These are phyloP conservation scores for Mortierella claussenii DNA, from an alignment of 192 early-diverging fungal species.

Conservation along the genomic window DNA sequence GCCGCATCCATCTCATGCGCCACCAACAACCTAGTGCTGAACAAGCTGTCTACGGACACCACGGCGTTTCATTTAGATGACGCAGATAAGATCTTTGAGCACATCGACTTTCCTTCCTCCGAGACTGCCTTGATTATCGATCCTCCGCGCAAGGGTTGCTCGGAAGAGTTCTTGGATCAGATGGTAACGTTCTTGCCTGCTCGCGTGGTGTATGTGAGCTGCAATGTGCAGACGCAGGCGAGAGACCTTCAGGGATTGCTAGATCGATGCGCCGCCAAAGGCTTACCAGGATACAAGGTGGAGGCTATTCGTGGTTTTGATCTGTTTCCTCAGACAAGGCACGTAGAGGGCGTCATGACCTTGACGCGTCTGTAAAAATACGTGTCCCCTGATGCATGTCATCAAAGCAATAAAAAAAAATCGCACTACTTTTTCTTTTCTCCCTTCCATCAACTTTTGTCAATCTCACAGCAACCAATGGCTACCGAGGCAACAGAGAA, in stretches of 20 bases:
- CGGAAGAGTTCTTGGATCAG: slow-evolving; percentile 71
- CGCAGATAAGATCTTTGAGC: slow-evolving; percentile 67
- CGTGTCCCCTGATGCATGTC: background rate
- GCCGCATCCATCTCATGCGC: slow-evolving; percentile 71
- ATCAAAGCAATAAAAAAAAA: slow-evolving; percentile 4
- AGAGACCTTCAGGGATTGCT: slow-evolving; percentile 66
- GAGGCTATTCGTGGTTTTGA: slow-evolving; percentile 73
- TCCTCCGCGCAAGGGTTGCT: slow-evolving; percentile 75
- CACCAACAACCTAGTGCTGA: slow-evolving; percentile 68
- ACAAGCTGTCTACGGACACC: slow-evolving; percentile 59
- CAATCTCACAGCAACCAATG: slow-evolving; percentile 20
- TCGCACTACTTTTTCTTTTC: background rate
- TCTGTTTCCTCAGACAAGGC: slow-evolving; percentile 78
- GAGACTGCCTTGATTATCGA: slow-evolving; percentile 77
- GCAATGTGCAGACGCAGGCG: slow-evolving; percentile 71
- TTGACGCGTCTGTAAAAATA: slow-evolving; percentile 59
- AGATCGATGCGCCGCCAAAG: slow-evolving; percentile 50
- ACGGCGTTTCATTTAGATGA: slow-evolving; percentile 69
- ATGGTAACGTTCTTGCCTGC: slow-evolving; percentile 72
- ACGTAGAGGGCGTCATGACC: slow-evolving; percentile 74
- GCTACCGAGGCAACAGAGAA: slow-evolving; percentile 19
- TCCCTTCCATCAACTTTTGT: background rate
- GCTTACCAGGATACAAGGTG: slow-evolving; percentile 65
- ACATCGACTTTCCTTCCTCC: slow-evolving; percentile 59
- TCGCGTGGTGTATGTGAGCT: slow-evolving; percentile 77